Conservation (phyloP, 176 grass and related monocot species). For the Aegilops sharonensis region DNA sequence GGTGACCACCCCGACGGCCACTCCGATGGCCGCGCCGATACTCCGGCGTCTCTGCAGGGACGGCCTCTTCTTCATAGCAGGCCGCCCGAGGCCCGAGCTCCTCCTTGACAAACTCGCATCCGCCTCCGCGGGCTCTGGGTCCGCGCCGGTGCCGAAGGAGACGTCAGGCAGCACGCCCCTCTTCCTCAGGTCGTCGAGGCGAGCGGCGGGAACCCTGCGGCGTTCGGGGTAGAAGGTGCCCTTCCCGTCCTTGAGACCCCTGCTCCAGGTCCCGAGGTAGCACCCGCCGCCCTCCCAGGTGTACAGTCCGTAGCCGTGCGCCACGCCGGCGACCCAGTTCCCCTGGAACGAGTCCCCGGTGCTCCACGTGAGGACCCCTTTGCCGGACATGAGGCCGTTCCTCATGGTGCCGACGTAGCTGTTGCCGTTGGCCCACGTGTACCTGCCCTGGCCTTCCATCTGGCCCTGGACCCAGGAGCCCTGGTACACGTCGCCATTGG, state of each 20-base stretch:
- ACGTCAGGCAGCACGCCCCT: conserved; percentile 69
- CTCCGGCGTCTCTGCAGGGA: conserved; percentile 86
- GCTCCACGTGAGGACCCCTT: conserved; percentile 81
- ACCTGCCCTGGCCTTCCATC: conserved; percentile 83
- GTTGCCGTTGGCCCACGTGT: conserved; percentile 77
- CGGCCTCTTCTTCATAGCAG: conserved; percentile 45
- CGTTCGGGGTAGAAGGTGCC: conserved; percentile 80
- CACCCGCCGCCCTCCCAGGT: conserved; percentile 67
- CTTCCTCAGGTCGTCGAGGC: conserved; percentile 65
- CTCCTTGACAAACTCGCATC: conserved; percentile 17
- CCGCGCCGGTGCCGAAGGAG: conserved; percentile 39
- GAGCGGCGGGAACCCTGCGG: conserved; percentile 52
- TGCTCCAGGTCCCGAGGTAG: conserved; percentile 88
- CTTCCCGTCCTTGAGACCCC: conserved; percentile 89
- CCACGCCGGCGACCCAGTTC: conserved; percentile 77
- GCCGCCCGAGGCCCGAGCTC: conserved; percentile 33
- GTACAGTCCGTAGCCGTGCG: conserved; percentile 87
- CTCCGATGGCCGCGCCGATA: conserved; percentile 79
- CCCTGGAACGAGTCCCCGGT: conserved; percentile 87
- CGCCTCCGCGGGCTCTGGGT: conserved; percentile 21
- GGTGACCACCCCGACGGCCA: conserved; percentile 64
- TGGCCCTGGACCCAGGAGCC: conserved; percentile 87
- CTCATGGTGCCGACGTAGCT: conserved; percentile 78
- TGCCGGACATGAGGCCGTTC: conserved; percentile 76
- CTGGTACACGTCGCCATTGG: conserved; percentile 78